Base-by-base conservation (phyloP, 1,139 yeast species). In the Diutina pseudorugosa region DNA sequence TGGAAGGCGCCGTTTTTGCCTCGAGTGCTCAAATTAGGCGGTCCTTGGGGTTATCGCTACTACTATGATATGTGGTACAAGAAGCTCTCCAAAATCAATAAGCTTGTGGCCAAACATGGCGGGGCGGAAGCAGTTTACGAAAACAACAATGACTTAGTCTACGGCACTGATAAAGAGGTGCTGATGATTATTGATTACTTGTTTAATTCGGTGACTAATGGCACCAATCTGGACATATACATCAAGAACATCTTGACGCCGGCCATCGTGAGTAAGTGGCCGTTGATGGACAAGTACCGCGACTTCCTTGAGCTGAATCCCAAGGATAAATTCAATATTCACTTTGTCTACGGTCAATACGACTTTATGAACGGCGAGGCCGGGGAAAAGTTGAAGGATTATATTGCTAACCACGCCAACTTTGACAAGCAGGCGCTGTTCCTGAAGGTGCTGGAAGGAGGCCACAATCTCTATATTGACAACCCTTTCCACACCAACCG, bases 311-410 rank as follows among this genome's bases (percentile, higher is more conserved):
- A 51, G 7, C n/a, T 14, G 41, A 41, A 36, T 61, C 43, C 51
- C 1, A 40, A 40, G 19, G 36, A 42, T 5, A 45, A 48, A 11
- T 77, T 79, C 43, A 72, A 78, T 27, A 62, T 79, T 1, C 64
- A 79, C 59, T 73, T 90, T 66, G 64, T 88, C 42, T 90, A 89
- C 63, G 97, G 97, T 0, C 82, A 85, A 58, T 79, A 73, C 58
- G 97, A 90, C 63, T 90, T 93, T 77, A 90, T 90, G 96, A 85
- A 86, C 62, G 71, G 77, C 1, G 78, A 76, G 51, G 93, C 94
- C 0, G 96, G 96, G 0, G 60, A 67, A 9, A 74, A 76, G 53
- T 79, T 81, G 50, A 72, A 69, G 2, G 60, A 71, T 27, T 58
- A 65, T 42, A 64, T 82, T 53, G 65, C 71, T 47, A 12, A 27